Evolutionary conservation across 768 basidiomycete species (phyloP).

Genomic region (Psilocybe cyanescens): DNA sequence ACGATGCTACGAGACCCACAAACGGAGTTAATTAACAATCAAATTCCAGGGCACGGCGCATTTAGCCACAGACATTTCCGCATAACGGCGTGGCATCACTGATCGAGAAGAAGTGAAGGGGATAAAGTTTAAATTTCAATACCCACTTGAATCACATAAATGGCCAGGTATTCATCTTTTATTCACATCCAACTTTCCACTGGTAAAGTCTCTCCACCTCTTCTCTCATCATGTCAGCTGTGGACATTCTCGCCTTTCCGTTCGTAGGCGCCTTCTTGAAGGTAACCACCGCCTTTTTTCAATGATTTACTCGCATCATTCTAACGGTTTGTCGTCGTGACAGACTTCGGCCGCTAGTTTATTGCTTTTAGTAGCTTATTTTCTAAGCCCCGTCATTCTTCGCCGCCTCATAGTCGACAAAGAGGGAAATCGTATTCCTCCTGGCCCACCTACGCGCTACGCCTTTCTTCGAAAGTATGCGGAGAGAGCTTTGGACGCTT

Average conservation of each 20-base stretch:
- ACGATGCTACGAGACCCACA: conserved; percentile 2
- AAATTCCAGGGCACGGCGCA: conserved; percentile 1
- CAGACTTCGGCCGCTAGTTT: not conserved
- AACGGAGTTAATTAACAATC: not conserved
- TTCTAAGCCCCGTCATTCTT: conserved; percentile 3
- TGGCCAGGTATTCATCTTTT: not conserved
- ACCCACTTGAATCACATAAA: not conserved
- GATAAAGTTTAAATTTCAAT: not conserved
- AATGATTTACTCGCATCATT: not conserved
- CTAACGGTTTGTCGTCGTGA: not conserved
- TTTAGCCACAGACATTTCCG: not conserved
- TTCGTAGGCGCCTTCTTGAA: not conserved
- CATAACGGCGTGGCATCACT: not conserved
- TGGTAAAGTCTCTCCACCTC: not conserved
- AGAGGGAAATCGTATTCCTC: conserved; percentile 27
- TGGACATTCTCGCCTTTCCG: not conserved
- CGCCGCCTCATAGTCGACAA: conserved; percentile 15
- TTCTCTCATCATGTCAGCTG: not conserved
- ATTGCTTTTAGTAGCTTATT: not conserved
- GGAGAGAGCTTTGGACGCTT: conserved; percentile 34
- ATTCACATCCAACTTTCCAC: not conserved
- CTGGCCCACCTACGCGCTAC: conserved; percentile 31
- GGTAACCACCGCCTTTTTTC: not conserved
- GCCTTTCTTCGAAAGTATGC: conserved; percentile 37
- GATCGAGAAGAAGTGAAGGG: conserved; percentile 4